Evolutionary conservation across 306 rosid species (phyloP).

Genomic region (Geum urbanum): DNA sequence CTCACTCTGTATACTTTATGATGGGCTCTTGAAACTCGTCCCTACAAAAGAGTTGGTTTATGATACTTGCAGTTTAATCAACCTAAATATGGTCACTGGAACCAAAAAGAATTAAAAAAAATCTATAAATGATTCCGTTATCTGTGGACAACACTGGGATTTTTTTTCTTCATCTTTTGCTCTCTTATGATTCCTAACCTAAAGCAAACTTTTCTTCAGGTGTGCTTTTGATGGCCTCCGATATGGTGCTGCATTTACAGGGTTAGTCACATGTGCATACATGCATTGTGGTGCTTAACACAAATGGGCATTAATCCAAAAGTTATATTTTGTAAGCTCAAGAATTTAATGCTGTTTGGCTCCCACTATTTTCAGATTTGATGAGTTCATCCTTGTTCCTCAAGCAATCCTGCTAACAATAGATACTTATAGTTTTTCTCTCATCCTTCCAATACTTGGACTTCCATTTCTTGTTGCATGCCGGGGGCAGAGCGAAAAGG

Average conservation of each 20-base stretch:
- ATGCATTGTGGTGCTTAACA: too few relatives aligned
- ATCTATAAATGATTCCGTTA: not conserved
- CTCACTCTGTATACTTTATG: slow-evolving; percentile 9
- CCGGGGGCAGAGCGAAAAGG: slow-evolving; percentile 31
- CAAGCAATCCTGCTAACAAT: slow-evolving; percentile 85
- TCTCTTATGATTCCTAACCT: slow-evolving; percentile 12
- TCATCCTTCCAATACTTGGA: slow-evolving; percentile 79
- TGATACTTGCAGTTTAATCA: not conserved
- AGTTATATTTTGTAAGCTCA: not conserved
- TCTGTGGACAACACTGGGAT: not conserved
- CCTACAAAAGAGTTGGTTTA: too few relatives aligned
- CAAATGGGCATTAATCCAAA: too few relatives aligned
- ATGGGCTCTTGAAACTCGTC: slow-evolving; percentile 7
- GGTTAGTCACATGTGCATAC: slow-evolving; percentile 41
- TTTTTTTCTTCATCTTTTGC: not conserved
- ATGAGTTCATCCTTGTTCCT: slow-evolving; percentile 72
- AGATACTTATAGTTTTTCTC: slow-evolving; percentile 88
- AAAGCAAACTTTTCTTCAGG: slow-evolving; percentile 43
- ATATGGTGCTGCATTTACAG: slow-evolving; percentile 95
- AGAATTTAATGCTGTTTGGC: not conserved
- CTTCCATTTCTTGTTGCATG: slow-evolving; percentile 69
- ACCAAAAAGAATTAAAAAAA: too few relatives aligned
- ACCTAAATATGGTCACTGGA: not conserved
- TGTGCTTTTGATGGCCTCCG: slow-evolving; percentile 99
- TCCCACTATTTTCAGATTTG: slow-evolving; percentile 63